A percentile compares a stretch with the other conserved stretches of the same genome.
phyloP scores from a whole-genome alignment of 257 asterid species.

The Ligustrum vulgare region DNA sequence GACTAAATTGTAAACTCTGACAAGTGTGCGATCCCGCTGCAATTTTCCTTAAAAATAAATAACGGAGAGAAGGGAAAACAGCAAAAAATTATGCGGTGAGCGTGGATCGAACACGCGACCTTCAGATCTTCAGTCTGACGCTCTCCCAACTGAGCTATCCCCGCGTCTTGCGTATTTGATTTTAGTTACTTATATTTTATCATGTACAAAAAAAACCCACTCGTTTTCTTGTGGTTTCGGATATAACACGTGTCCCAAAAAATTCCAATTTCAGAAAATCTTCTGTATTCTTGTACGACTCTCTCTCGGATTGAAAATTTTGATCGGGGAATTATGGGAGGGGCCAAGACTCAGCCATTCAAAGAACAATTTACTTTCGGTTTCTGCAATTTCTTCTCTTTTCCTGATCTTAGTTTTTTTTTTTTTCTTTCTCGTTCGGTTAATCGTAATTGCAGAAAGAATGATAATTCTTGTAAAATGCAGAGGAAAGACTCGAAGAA shows the following conservation, averaged over 20 bases:
- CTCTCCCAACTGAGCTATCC: slow-evolving; percentile 98
- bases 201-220: too few relatives aligned
- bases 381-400: slow-evolving; percentile 21
- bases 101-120: slow-evolving; percentile 99
- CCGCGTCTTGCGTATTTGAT: too few relatives aligned
- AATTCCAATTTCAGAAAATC: neutral
- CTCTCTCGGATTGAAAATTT: neutral
- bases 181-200: too few relatives aligned
- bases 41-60: neutral
- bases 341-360: slow-evolving; percentile 47
- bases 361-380: slow-evolving; percentile 62
- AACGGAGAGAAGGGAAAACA: neutral
- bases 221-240: neutral
- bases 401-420: neutral
- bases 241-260: neutral
- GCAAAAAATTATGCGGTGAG: slow-evolving; percentile 54
- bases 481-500: slow-evolving; percentile 74
- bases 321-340: slow-evolving; percentile 46
- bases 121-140: slow-evolving; percentile 89
- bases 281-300: neutral
- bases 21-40: too few relatives aligned
- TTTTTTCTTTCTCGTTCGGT: neutral
- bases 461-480: neutral
- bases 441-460: neutral
- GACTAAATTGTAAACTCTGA: too few relatives aligned